A percentile compares a stretch with the other conserved stretches of the same genome.
Conservation (phyloP, 768 basidiomycete species). For the Leccinellum luteum region DNA sequence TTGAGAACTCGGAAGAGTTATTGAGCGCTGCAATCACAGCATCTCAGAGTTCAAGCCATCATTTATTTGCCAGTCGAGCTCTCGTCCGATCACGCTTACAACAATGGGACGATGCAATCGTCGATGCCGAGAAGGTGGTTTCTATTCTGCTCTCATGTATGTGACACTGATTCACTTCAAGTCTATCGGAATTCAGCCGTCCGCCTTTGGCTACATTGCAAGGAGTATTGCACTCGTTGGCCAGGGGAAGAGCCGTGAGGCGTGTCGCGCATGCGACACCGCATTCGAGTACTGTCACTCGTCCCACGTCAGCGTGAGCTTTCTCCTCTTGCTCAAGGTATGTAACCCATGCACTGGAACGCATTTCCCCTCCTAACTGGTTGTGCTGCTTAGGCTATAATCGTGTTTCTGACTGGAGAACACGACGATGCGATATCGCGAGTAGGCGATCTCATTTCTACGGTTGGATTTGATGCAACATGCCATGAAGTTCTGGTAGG, state of each 20-base stretch:
- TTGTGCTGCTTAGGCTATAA: not conserved
- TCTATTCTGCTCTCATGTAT: not conserved
- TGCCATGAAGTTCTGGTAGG: not conserved
- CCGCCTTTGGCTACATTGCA: not conserved
- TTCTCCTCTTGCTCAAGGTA: not conserved
- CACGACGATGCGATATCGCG: not conserved
- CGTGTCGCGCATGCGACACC: not conserved
- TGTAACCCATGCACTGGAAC: not conserved
- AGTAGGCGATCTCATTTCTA: not conserved
- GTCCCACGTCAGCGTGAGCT: not conserved
- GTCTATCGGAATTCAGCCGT: not conserved
- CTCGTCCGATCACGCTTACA: not conserved
- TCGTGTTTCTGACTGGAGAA: not conserved
- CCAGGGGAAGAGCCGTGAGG: not conserved
- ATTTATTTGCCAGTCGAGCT: not conserved
- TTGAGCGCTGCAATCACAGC: no score
- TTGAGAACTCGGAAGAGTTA: no score
- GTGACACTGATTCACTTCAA: not conserved
- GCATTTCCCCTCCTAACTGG: not conserved
- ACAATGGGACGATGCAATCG: not conserved
- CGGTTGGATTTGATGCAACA: not conserved
- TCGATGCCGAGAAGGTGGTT: not conserved
- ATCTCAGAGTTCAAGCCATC: no score
- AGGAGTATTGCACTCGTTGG: not conserved
- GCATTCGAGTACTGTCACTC: not conserved